Evolutionary conservation across 345 rosid species (phyloP).

Genomic region (Dipteronia dyeriana): DNA sequence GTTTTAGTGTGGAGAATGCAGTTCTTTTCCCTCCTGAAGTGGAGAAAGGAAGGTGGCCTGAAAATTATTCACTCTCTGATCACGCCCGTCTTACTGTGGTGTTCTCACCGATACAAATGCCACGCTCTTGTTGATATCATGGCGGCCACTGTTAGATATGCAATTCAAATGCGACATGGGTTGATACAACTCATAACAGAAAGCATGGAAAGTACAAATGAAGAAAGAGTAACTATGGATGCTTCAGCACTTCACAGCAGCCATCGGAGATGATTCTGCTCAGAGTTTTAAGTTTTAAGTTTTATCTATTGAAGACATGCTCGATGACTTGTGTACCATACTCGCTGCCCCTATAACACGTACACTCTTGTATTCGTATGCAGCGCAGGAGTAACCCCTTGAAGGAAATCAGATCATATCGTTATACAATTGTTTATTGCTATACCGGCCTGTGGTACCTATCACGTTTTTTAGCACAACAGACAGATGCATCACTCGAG

Average conservation of each 20-base stretch:
- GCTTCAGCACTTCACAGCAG: neutral
- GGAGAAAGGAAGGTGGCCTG: slow-evolving; percentile 76
- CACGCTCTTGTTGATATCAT: slow-evolving; percentile 43
- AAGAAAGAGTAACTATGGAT: neutral
- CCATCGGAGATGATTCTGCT: neutral
- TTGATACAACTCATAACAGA: neutral
- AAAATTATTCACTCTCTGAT: slow-evolving; percentile 73
- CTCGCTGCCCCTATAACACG: neutral
- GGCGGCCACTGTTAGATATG: slow-evolving; percentile 23
- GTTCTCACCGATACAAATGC: slow-evolving; percentile 70
- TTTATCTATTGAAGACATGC: neutral
- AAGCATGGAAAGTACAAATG: neutral
- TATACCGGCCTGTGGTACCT: neutral
- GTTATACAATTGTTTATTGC: neutral
- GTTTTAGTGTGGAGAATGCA: slow-evolving; percentile 71
- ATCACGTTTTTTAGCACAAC: neutral
- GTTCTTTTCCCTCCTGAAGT: slow-evolving; percentile 76
- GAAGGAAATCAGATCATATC: neutral
- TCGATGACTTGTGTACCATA: neutral
- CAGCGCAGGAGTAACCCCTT: neutral
- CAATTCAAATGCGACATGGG: no score
- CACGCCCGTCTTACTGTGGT: slow-evolving; percentile 78
- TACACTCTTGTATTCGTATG: neutral
- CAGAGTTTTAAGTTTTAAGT: slow-evolving; percentile 3
- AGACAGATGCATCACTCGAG: neutral